Evolutionary conservation across 2,329 filamentous ascomycete genomes (phyloP).

Genomic region (Cercospora sp.): DNA sequence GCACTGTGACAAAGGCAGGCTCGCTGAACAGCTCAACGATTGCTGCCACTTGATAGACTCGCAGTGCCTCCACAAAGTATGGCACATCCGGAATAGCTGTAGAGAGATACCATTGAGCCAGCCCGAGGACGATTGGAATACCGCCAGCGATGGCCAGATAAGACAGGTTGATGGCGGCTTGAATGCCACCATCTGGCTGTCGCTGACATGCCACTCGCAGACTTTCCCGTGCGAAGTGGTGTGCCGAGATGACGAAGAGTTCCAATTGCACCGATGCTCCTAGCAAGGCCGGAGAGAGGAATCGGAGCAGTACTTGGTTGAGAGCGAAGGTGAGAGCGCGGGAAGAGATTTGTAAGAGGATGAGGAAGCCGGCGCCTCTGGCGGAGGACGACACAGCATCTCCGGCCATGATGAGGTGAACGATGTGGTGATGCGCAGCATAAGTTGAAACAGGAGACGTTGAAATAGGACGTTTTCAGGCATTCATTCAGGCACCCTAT

Average conservation of each 20-base stretch:
- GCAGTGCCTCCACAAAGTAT: conserved; percentile 60
- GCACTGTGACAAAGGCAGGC: conserved; percentile 84
- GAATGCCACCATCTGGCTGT: conserved; percentile 54
- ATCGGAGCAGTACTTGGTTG: conserved; percentile 87
- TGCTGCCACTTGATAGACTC: conserved; percentile 58
- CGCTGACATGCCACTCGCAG: conserved; percentile 88
- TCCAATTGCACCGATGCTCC: conserved; percentile 88
- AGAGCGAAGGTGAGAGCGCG: conserved; percentile 84
- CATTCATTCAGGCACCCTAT: not conserved
- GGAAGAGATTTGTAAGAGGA: conserved; percentile 83
- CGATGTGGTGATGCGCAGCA: not conserved
- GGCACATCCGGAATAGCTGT: conserved; percentile 57
- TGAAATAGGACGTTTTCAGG: not conserved
- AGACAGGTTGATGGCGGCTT: conserved; percentile 84
- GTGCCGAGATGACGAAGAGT: conserved; percentile 85
- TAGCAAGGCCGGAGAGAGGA: conserved; percentile 78
- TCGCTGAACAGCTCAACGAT: conserved; percentile 79
- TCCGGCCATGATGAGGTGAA: conserved; percentile 29
- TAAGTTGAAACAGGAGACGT: conserved; percentile 8
- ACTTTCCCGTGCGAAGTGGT: conserved; percentile 92
- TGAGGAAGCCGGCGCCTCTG: conserved; percentile 78
- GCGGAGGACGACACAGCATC: conserved; percentile 51
- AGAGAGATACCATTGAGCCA: conserved; percentile 68
- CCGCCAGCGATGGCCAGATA: conserved; percentile 76
- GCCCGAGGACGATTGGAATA: conserved; percentile 52